A percentile compares a stretch with the other conserved stretches of the same genome.
Conservation (phyloP, 1,284 basidiomycete genomes). For the Sanguinoderma infundibulare region DNA sequence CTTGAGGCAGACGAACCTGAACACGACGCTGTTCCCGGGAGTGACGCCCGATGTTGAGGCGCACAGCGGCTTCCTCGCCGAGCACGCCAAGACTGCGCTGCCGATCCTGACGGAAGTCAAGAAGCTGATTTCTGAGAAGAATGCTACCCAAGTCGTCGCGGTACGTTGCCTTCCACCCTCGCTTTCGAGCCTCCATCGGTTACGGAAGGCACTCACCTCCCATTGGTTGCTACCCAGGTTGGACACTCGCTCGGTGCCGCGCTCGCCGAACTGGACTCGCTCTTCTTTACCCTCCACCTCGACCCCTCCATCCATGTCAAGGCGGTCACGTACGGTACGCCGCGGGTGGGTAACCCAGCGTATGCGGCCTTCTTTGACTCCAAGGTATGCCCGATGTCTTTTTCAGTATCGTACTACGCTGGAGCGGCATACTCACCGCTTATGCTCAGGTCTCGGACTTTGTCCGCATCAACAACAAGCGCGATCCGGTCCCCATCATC, state of each 20-base stretch:
- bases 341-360: conserved; percentile 41
- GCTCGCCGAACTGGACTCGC: conserved; percentile 41
- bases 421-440: no score
- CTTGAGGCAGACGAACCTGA: conserved; percentile 36
- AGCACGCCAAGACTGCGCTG: conserved; percentile 46
- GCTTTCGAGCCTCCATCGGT: no score
- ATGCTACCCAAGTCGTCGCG: conserved; percentile 40
- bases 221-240: conserved; percentile 23
- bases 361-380: conserved; percentile 39
- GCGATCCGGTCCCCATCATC: conserved; percentile 43
- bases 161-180: conserved; percentile 27
- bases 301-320: conserved; percentile 39
- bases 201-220: no score
- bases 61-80: conserved; percentile 53
- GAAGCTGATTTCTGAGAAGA: conserved; percentile 36
- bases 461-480: conserved; percentile 41
- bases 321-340: conserved; percentile 44
- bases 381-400: no score
- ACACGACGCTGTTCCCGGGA: conserved; percentile 53
- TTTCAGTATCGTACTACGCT: no score
- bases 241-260: conserved; percentile 48
- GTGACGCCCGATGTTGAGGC: conserved; percentile 43
- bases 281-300: conserved; percentile 41
- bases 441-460: conserved; percentile 39
- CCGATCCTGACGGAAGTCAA: conserved; percentile 43